These are phyloP conservation scores for Pelargonium australe DNA, from an alignment of 441 rosid species.

Conservation along the genomic window DNA sequence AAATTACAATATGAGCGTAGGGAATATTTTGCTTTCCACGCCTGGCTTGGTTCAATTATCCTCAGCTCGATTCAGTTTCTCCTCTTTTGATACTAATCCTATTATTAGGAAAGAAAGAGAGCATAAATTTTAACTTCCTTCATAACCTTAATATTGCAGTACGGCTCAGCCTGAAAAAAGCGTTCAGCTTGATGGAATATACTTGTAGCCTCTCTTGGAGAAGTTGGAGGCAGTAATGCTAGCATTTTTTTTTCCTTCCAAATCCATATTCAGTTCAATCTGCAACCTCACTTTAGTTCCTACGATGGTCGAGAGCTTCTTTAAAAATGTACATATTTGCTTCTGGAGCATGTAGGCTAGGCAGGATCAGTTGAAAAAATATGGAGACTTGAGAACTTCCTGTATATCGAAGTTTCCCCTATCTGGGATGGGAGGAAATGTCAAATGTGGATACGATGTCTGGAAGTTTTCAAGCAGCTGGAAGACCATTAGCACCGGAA, in stretches of 20 bases:
- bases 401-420: slow-evolving; percentile 75
- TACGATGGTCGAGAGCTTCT: background rate
- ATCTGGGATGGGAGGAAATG: slow-evolving; percentile 72
- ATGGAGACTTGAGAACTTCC: slow-evolving; percentile 70
- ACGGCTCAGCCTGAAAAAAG: background rate
- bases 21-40: background rate
- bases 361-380: slow-evolving; percentile 68
- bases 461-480: slow-evolving; percentile 85
- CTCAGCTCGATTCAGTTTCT: background rate
- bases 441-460: slow-evolving; percentile 54
- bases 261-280: background rate
- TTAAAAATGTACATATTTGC: slow-evolving; percentile 5
- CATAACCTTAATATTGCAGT: background rate
- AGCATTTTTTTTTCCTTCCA: background rate
- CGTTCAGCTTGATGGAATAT: background rate
- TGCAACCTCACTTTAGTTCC: background rate
- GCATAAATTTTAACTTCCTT: background rate
- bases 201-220: background rate
- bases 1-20: background rate
- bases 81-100: background rate
- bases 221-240: background rate
- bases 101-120: background rate
- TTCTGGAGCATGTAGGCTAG: slow-evolving; percentile 6
- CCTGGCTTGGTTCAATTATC: background rate
- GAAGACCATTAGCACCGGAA: slow-evolving; percentile 14